Evolutionary conservation across 148 eudicot genomes (phyloP).

Genomic region (Rhododendron vialii): DNA sequence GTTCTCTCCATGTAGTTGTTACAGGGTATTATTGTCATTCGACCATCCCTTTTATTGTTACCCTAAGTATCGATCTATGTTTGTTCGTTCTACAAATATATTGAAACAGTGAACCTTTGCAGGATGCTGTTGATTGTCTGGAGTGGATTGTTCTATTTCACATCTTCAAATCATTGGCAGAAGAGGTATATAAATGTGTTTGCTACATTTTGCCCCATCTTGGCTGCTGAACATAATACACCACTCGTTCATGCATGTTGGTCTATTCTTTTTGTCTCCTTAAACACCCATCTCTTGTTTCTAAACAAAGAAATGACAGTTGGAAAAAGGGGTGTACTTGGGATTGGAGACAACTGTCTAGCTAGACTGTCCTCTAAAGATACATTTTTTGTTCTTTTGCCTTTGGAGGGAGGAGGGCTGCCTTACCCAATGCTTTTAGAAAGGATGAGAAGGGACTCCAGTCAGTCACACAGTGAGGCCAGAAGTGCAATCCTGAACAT

Average conservation of each 20-base stretch:
- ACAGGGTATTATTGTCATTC: neutral
- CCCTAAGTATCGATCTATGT: neutral
- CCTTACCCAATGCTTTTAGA: neutral
- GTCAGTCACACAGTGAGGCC: neutral
- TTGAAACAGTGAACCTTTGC: constrained; percentile 13
- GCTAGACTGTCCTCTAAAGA: neutral
- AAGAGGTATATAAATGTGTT: constrained; percentile 62
- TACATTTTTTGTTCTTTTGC: neutral
- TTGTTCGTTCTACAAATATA: neutral
- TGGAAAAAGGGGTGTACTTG: neutral
- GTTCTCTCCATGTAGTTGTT: neutral
- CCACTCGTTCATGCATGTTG: neutral
- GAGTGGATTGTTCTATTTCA: constrained; percentile 96
- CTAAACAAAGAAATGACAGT: neutral
- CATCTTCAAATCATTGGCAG: constrained; percentile 86
- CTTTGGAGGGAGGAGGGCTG: neutral
- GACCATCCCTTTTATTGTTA: neutral
- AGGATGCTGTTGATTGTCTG: constrained; percentile 99
- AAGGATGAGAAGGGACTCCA: neutral
- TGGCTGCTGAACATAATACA: neutral
- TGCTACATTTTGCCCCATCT: neutral
- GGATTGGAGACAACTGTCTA: neutral
- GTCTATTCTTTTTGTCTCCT: neutral
- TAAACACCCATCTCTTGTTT: neutral
- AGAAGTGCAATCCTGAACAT: constrained; percentile 1